phyloP scores from a whole-genome alignment of 2,329 filamentous ascomycete species.

The Microsporum canis region DNA sequence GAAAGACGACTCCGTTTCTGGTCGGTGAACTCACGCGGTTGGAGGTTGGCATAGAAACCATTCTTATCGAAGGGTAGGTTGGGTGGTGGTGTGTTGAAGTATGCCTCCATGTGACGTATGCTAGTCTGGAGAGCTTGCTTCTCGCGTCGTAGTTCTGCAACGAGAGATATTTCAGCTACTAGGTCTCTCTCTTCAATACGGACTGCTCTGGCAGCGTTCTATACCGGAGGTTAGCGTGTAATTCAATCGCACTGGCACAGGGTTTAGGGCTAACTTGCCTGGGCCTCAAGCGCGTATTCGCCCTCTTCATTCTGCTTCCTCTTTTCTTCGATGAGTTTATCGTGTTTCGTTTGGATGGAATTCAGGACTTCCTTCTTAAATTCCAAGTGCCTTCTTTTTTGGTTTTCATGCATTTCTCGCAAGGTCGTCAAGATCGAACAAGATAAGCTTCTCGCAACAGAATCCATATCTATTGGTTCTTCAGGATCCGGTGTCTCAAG shows the following conservation, averaged over 20 bases:
- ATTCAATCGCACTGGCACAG: neutral
- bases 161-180: conserved; percentile 34
- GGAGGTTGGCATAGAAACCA: conserved; percentile 11
- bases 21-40: conserved; percentile 28
- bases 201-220: conserved; percentile 29
- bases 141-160: conserved; percentile 34
- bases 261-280: conserved; percentile 22
- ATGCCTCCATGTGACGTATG: conserved; percentile 39
- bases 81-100: conserved; percentile 25
- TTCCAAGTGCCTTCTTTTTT: conserved; percentile 10
- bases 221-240: neutral
- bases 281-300: conserved; percentile 29
- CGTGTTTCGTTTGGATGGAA: conserved; percentile 23
- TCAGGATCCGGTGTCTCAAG: conserved; percentile 18
- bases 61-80: conserved; percentile 11
- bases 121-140: conserved; percentile 34
- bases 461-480: conserved; percentile 23
- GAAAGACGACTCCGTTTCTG: conserved; percentile 35
- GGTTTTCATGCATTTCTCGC: conserved; percentile 8
- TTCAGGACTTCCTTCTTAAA: conserved; percentile 26
- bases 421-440: conserved; percentile 18
- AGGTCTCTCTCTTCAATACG: conserved; percentile 36
- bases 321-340: conserved; percentile 21
- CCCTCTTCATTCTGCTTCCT: conserved; percentile 21
- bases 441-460: conserved; percentile 26